Evolutionary conservation across 2,329 filamentous ascomycete species (phyloP), one percentile per base, ranked within the genome.

Genomic region (Ramularia endophylla): DNA sequence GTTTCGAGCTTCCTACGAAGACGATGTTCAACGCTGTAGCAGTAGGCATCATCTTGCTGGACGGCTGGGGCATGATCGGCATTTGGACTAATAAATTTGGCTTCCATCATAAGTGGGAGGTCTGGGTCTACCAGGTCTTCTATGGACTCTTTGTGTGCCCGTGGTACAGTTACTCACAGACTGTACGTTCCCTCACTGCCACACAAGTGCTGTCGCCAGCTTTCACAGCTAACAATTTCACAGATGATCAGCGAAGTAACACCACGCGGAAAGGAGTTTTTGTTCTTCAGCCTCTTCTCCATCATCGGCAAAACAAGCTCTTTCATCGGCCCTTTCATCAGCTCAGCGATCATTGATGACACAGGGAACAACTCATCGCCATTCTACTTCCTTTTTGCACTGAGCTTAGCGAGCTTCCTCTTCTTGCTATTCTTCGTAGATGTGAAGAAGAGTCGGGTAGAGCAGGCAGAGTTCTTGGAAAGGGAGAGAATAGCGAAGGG

Each of bases 131-230:
- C 36, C 50, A 52, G 36, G 40, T 36, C 7, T 81, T 79, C 49
- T 84, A 83, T 52, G 80, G 81, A 0, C 65, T 85, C 1, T 72
- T 83, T 34, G 76, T 83, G 5, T 82, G 80, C 48, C 80, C 80
- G 0, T 84, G 80, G 80, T 84, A 83, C 60, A 78, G 75, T 35
- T 85, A 85, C 60, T 77, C 73, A 0, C 80, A 84, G 57, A 83
- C 80, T 53, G 54, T 57, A 41, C 28, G 53, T 45, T 8, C 31
- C 12, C 5, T 27, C 36, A n/a, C n/a, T n/a, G n/a, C n/a, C n/a
- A n/a, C n/a, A n/a, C n/a, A n/a, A n/a, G n/a, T n/a, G n/a, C n/a
- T n/a, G n/a, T n/a, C n/a, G n/a, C n/a, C n/a, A n/a, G n/a, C n/a
- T n/a, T n/a, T n/a, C n/a, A n/a, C n/a, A n/a, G n/a, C n/a, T n/a